Percentiles rank a stretch among this genome's conserved stretches.
Evolutionary conservation across 148 eudicot genomes (phyloP).

Genomic region (Rhododendron mucronatum): DNA sequence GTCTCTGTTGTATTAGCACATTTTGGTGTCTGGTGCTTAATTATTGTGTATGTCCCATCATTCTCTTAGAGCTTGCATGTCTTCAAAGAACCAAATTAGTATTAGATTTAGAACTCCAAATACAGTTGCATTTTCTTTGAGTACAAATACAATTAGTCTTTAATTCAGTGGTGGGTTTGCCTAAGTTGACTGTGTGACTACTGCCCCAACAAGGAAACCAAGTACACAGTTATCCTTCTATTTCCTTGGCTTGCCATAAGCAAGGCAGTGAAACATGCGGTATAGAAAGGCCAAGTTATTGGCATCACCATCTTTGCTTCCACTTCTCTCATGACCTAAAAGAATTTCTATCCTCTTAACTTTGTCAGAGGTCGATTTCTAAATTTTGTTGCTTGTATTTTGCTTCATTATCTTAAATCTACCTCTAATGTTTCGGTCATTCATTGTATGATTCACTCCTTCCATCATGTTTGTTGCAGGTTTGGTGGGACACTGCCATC

Average conservation of each 20-base stretch:
- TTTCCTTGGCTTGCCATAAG: background rate
- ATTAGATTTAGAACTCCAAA: background rate
- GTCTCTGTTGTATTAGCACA: background rate
- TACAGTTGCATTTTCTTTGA: background rate
- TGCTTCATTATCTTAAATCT: background rate
- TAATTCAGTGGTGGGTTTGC: background rate
- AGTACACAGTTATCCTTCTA: background rate
- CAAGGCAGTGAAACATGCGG: background rate
- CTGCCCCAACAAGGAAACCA: background rate
- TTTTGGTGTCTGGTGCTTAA: background rate
- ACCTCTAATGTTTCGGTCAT: background rate
- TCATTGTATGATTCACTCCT: conserved; percentile 1
- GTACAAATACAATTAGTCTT: background rate
- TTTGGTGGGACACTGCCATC: conserved; percentile 12
- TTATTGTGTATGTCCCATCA: background rate
- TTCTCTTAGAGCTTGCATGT: background rate
- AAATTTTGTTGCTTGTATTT: background rate
- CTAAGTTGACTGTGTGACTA: background rate
- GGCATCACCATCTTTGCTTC: background rate
- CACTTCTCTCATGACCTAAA: background rate
- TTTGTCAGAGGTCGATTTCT: background rate
- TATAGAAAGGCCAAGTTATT: background rate
- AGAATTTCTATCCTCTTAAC: background rate
- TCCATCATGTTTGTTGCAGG: conserved; percentile 22
- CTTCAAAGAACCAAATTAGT: background rate